phyloP scores from a whole-genome alignment of 495 filamentous ascomycete genomes.

The Aspergillus funiculosus region DNA sequence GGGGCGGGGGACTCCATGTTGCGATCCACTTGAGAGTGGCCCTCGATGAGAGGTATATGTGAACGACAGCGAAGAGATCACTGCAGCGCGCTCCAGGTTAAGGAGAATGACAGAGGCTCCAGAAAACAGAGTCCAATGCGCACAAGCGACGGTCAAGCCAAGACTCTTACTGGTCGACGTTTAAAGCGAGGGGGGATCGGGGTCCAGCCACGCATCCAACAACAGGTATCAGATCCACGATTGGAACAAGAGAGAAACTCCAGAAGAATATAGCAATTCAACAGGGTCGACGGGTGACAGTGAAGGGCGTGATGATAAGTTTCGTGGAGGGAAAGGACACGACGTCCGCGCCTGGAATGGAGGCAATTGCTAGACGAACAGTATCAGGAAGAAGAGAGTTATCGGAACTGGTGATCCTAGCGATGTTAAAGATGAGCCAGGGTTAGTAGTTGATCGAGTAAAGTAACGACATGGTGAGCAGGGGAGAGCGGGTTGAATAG shows the following conservation, averaged over 20 bases:
- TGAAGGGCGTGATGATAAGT: not conserved
- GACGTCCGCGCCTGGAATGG: conserved; percentile 12
- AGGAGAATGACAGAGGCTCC: not conserved
- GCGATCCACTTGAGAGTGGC: conserved; percentile 7
- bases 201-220: conserved; percentile 16
- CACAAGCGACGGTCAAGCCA: conserved; percentile 15
- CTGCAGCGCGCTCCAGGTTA: not conserved
- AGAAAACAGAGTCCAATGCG: conserved; percentile 4
- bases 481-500: not conserved
- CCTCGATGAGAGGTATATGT: not conserved
- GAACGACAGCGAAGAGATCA: not conserved
- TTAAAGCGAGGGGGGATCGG: conserved; percentile 9
- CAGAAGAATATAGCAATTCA: not conserved
- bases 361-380: conserved; percentile 9
- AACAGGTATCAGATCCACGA: conserved; percentile 5
- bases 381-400: not conserved
- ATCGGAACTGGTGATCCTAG: conserved; percentile 8
- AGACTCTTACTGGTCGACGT: conserved; percentile 13
- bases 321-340: conserved; percentile 14
- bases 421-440: conserved; percentile 9
- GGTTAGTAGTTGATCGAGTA: conserved; percentile 12
- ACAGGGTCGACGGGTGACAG: conserved; percentile 2
- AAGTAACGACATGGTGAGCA: conserved; percentile 7
- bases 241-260: conserved; percentile 4
- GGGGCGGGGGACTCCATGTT: conserved; percentile 43